Base-by-base conservation (phyloP, 805 yeast genomes). In the Kluyveromyces aestuarii region DNA sequence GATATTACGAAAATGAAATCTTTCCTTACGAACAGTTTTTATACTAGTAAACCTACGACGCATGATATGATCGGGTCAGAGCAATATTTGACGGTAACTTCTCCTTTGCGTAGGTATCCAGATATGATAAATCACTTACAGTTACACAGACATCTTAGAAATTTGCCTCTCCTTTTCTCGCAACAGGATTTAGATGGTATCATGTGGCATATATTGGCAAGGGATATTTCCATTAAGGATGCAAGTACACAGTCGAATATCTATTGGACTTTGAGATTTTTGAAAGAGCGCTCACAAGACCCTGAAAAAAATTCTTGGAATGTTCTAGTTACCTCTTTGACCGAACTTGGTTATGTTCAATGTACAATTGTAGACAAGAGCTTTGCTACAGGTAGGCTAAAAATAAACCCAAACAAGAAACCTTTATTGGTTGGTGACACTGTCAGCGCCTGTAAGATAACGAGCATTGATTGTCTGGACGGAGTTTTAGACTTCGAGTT, bases 111-210 rank as follows among this genome's bases (percentile, higher is more conserved):
- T 62, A 72, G 98, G 54, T 84, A 77, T 55, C 81, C 84, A 7
- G 98, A 91, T 62, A 65, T 89, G 51, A 63, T 89, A 8, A 82
- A 83, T 58, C 97, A 90, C 58, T 77, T 90, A 79, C 91, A 85
- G 57, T 52, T 87, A 1, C 82, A 80, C 48, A 61, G 78, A 1
- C 63, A 59, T 47, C 48, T 82, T 14, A 53, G 62, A 55, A 35
- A 57, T 1, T 42, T 51, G 45, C 50, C 54, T 0, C 55, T 63
- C 1, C 38, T 56, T n/a, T 75, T 74, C 53, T 48, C 57, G 1
- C 54, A 63, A 37, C 55, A 55, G 2, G 64, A 72, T 16, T 55
- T 76, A 6, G 63, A 67, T 25, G 62, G 68, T 36, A 55, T 74
- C 43, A 59, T 72, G 8, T 55, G 71, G 53, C 76, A 75, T 45